These are phyloP conservation scores for Talaromyces rugulosus DNA, from an alignment of 2,329 filamentous ascomycete genomes.

Conservation along the genomic window DNA sequence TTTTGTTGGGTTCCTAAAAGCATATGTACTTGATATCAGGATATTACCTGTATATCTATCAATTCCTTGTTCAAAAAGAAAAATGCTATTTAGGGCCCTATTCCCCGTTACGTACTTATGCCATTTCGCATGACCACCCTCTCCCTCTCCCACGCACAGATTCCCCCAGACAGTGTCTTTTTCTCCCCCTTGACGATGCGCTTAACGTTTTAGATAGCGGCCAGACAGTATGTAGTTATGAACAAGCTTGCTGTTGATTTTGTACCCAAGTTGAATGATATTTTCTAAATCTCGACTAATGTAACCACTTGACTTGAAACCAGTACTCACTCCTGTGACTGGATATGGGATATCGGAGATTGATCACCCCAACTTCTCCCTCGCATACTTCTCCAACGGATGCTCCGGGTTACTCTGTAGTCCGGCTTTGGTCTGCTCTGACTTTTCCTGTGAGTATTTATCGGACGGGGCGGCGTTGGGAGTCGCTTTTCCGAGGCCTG, in stretches of 20 bases:
- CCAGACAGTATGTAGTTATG: background rate
- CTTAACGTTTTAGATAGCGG: background rate
- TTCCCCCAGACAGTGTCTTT: background rate
- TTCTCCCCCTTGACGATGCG: background rate
- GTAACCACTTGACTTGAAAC: no score
- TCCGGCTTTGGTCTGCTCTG: conserved; percentile 23
- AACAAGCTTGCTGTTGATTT: background rate
- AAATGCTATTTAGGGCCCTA: background rate
- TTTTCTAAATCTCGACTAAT: background rate
- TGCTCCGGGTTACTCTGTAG: conserved; percentile 42
- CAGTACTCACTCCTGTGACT: no score
- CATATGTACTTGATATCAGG: background rate
- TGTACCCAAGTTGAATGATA: background rate
- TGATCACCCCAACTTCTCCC: conserved; percentile 23
- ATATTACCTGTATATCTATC: background rate
- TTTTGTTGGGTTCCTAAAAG: background rate
- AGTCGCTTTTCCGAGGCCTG: conserved; percentile 56
- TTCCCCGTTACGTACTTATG: background rate
- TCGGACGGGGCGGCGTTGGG: conserved; percentile 41
- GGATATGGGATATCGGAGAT: no score
- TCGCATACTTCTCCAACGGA: conserved; percentile 34
- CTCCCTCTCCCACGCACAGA: background rate
- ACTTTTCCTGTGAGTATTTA: conserved; percentile 26
- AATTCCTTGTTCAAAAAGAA: background rate
- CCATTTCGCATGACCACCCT: background rate